These are phyloP conservation scores for Xylaria sp. DNA, from an alignment of 2,329 filamentous ascomycete genomes.

Conservation along the genomic window DNA sequence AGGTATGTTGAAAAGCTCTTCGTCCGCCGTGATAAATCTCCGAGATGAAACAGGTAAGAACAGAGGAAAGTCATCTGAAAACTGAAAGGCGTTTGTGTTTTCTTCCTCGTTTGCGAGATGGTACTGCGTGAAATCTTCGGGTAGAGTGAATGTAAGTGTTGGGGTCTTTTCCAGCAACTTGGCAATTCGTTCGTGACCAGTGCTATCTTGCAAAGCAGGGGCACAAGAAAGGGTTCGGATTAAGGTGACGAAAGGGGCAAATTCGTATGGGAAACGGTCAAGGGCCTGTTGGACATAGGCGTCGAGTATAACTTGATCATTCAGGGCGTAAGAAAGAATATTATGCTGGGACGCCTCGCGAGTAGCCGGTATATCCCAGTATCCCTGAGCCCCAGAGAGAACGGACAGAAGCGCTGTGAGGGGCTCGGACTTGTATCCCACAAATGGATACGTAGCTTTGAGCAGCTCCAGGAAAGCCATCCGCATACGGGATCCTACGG, in stretches of 20 bases:
- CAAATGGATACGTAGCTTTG: conserved; percentile 58
- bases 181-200: conserved; percentile 45
- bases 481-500: conserved; percentile 59
- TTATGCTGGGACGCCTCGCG: conserved; percentile 35
- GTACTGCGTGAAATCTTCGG: conserved; percentile 66
- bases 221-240: conserved; percentile 59
- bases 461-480: conserved; percentile 64
- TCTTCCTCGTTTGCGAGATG: conserved; percentile 78
- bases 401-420: conserved; percentile 61
- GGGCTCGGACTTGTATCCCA: conserved; percentile 69
- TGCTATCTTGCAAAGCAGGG: conserved; percentile 32
- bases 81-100: conserved; percentile 70
- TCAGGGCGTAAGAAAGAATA: conserved; percentile 40
- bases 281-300: conserved; percentile 62
- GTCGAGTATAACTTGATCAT: conserved; percentile 52
- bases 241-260: conserved; percentile 68
- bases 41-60: conserved; percentile 48
- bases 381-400: conserved; percentile 49
- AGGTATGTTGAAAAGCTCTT: conserved; percentile 57
- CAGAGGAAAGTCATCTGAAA: conserved; percentile 59
- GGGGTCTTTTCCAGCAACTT: conserved; percentile 63
- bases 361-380: conserved; percentile 47
- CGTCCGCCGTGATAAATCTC: conserved; percentile 39
- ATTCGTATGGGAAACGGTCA: conserved; percentile 80
- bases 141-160: conserved; percentile 73